Conservation (phyloP, 345 rosid genomes). For the Limnanthes douglasii region DNA sequence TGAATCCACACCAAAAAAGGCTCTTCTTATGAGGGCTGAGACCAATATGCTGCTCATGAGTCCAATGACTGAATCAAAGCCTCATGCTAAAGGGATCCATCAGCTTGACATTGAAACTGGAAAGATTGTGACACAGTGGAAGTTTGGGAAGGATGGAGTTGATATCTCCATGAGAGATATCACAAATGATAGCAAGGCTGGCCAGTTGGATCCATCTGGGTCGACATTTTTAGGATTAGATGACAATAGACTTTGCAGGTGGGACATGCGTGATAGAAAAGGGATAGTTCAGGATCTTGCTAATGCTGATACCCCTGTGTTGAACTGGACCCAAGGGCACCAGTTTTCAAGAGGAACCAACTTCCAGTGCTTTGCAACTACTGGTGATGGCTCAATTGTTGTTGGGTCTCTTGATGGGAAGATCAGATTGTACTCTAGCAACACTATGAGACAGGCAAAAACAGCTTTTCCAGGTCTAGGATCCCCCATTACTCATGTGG, state of each 20-base stretch:
- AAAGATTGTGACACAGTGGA: slow-evolving; percentile 83
- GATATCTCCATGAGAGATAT: slow-evolving; percentile 95
- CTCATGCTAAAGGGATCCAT: slow-evolving; percentile 67
- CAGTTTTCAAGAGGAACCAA: slow-evolving; percentile 98
- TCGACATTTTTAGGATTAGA: slow-evolving; percentile 92
- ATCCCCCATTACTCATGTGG: slow-evolving; percentile 88
- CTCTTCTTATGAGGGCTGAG: slow-evolving; percentile 95
- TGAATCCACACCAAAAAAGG: slow-evolving; percentile 67
- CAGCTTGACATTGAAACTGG: slow-evolving; percentile 97
- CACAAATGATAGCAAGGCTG: slow-evolving; percentile 80
- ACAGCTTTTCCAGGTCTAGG: slow-evolving; percentile 99
- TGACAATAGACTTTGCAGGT: slow-evolving; percentile 89
- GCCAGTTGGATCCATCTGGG: slow-evolving; percentile 91
- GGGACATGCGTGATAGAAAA: slow-evolving; percentile 96
- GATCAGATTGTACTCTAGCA: slow-evolving; percentile 77
- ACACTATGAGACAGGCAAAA: slow-evolving; percentile 92
- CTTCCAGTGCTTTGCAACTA: slow-evolving; percentile 94
- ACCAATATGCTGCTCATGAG: slow-evolving; percentile 97
- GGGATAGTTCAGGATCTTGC: slow-evolving; percentile 92
- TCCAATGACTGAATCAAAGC: slow-evolving; percentile 53
- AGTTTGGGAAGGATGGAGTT: slow-evolving; percentile 88
- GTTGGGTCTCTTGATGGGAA: slow-evolving; percentile 97
- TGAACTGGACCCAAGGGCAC: slow-evolving; percentile 94
- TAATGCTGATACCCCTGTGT: slow-evolving; percentile 42
- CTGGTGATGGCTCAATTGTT: slow-evolving; percentile 97